A percentile compares a stretch with the other conserved stretches of the same genome.
phyloP scores from a whole-genome alignment of 768 basidiomycete genomes.

The Hypsizygus marmoreus region DNA sequence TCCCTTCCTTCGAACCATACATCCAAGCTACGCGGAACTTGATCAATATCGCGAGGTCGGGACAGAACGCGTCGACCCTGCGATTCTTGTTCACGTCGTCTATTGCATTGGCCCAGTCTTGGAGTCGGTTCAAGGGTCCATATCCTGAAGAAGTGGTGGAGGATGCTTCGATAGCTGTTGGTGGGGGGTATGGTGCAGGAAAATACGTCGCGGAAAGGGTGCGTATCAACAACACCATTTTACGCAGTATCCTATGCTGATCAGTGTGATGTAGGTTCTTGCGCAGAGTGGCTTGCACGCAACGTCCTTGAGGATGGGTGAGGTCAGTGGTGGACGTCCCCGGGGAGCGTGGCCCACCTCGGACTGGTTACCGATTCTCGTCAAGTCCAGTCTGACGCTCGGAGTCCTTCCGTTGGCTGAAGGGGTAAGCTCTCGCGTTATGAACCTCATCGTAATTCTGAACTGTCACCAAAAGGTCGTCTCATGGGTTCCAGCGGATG shows the following conservation, averaged over 20 bases:
- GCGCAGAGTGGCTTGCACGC: constrained; percentile 27
- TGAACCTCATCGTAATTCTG: constrained; percentile 20
- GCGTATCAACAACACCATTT: constrained; percentile 7
- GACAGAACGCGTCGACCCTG: constrained; percentile 21
- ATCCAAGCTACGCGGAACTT: constrained; percentile 47
- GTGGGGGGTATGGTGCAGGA: constrained; percentile 44
- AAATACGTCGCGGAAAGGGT: constrained; percentile 46
- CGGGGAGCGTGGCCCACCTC: constrained; percentile 37
- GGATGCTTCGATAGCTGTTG: constrained; percentile 32
- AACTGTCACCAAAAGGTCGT: constrained; percentile 23
- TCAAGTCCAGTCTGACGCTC: constrained; percentile 30
- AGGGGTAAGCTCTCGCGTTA: constrained; percentile 31
- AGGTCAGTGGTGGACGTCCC: constrained; percentile 30
- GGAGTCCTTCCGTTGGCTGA: constrained; percentile 25
- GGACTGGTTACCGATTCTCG: constrained; percentile 38
- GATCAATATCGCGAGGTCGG: constrained; percentile 38
- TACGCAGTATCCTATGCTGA: constrained; percentile 14
- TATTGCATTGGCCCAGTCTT: constrained; percentile 31
- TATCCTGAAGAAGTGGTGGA: constrained; percentile 35
- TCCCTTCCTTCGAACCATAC: constrained; percentile 51
- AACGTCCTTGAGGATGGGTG: constrained; percentile 34
- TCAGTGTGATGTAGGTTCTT: constrained; percentile 21
- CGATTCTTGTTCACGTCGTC: constrained; percentile 44
- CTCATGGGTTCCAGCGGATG: constrained; percentile 43
- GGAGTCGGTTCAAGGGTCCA: constrained; percentile 27